A percentile compares a stretch with the other conserved stretches of the same genome.
Conservation (phyloP, 1,284 basidiomycete genomes). For the Rhodotorula sp. region DNA sequence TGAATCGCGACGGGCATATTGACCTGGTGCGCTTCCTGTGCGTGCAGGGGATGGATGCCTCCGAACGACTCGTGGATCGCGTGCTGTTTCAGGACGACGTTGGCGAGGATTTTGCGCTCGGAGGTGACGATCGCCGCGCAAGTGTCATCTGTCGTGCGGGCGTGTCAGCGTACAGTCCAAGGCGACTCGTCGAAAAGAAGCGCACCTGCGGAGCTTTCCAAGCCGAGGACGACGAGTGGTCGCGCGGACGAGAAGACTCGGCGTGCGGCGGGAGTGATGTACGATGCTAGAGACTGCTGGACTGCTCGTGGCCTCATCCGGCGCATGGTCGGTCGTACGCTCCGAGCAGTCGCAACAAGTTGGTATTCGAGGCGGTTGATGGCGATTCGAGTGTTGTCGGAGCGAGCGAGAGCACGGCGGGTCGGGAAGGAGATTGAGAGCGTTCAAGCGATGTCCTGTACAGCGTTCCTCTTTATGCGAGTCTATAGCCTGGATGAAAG, state of each 20-base stretch:
- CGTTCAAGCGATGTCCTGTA: not conserved
- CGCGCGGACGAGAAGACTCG: not conserved
- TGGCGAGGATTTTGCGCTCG: constrained; percentile 67
- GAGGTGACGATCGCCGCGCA: constrained; percentile 77
- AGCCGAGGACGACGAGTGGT: constrained; percentile 60
- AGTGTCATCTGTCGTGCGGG: constrained; percentile 60
- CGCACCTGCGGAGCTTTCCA: constrained; percentile 69
- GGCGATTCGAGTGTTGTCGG: not conserved
- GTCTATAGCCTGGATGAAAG: too few species aligned
- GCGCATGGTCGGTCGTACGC: too few species aligned
- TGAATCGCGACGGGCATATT: constrained; percentile 75
- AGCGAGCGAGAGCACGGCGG: too few species aligned
- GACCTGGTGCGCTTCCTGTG: constrained; percentile 53
- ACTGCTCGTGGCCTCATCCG: not conserved
- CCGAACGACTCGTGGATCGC: constrained; percentile 65
- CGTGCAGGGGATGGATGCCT: constrained; percentile 73
- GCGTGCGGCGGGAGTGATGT: not conserved
- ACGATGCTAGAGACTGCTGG: not conserved
- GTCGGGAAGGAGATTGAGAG: too few species aligned
- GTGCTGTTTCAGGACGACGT: constrained; percentile 77
- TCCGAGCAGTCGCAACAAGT: too few species aligned
- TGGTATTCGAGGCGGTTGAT: not conserved
- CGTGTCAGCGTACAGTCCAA: too few species aligned
- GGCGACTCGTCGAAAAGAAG: too few species aligned
- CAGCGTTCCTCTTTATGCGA: not conserved